Percentiles rank a stretch among this genome's conserved stretches.
Conservation (phyloP, 805 yeast genomes). For the Sugiyamaella floridensis region DNA sequence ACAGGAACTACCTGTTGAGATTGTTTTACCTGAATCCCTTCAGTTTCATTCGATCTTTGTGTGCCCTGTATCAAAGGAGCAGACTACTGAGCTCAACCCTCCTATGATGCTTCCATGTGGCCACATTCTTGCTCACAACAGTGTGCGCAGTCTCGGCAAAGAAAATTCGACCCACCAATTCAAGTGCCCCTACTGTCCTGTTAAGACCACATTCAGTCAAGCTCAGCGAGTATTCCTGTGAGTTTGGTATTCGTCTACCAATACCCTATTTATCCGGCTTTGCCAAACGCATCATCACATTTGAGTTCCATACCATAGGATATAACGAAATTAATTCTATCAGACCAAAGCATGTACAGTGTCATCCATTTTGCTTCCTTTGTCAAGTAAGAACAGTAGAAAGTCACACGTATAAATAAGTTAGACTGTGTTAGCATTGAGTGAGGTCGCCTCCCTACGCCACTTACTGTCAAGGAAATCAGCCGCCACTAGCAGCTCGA, state of each 20-base stretch:
- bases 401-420: not conserved
- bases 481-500: slow-evolving; percentile 87
- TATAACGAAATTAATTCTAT: too few relatives aligned
- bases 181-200: slow-evolving; percentile 71
- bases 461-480: slow-evolving; percentile 58
- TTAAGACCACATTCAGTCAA: slow-evolving; percentile 36
- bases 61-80: slow-evolving; percentile 65
- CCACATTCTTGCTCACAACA: slow-evolving; percentile 53
- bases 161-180: slow-evolving; percentile 39
- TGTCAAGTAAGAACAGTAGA: too few relatives aligned
- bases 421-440: slow-evolving; percentile 1
- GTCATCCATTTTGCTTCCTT: too few relatives aligned
- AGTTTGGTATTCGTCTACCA: not conserved
- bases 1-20: slow-evolving; percentile 58
- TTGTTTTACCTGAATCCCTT: slow-evolving; percentile 45
- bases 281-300: not conserved
- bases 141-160: slow-evolving; percentile 42
- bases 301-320: not conserved
- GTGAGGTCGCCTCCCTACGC: not conserved
- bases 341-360: too few relatives aligned
- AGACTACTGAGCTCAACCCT: slow-evolving; percentile 53
- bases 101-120: slow-evolving; percentile 58
- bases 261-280: not conserved
- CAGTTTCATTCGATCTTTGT: slow-evolving; percentile 61
- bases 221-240: slow-evolving; percentile 42